These are phyloP conservation scores for Septoria linicola DNA, from an alignment of 2,329 filamentous ascomycete species.

Conservation along the genomic window DNA sequence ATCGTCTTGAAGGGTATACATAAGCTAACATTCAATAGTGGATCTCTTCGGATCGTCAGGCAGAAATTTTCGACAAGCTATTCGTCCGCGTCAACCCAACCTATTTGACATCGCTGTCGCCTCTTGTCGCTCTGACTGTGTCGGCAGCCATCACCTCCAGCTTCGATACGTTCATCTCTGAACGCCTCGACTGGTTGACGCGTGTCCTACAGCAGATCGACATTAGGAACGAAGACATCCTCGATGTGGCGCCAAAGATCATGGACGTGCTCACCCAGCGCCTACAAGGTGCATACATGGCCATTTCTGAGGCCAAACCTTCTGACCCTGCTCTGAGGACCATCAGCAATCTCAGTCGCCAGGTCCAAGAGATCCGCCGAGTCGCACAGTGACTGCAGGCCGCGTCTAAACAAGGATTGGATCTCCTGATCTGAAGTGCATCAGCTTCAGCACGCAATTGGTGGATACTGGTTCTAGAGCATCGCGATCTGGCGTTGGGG, in stretches of 20 bases:
- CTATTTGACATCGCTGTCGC: slow-evolving; percentile 56
- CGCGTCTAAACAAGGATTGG: slow-evolving; percentile 16
- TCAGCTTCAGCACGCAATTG: not conserved
- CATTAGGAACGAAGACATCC: slow-evolving; percentile 47
- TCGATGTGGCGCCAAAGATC: slow-evolving; percentile 57
- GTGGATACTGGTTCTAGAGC: not conserved
- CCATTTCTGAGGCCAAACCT: slow-evolving; percentile 53
- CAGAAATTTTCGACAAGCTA: slow-evolving; percentile 61
- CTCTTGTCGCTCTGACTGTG: slow-evolving; percentile 60
- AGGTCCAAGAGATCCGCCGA: slow-evolving; percentile 31
- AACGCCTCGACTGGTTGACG: slow-evolving; percentile 60
- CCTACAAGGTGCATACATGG: slow-evolving; percentile 57
- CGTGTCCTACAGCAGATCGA: slow-evolving; percentile 56
- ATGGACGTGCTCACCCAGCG: slow-evolving; percentile 60
- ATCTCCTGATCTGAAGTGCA: slow-evolving; percentile 3
- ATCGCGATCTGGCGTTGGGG: not conserved
- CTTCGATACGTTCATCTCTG: slow-evolving; percentile 52
- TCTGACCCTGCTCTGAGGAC: slow-evolving; percentile 46
- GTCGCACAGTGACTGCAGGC: slow-evolving; percentile 24
- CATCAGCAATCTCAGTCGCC: slow-evolving; percentile 33
- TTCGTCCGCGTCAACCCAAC: slow-evolving; percentile 58
- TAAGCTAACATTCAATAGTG: slow-evolving; percentile 42
- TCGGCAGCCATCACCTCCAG: slow-evolving; percentile 61
- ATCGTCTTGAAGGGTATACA: slow-evolving; percentile 35
- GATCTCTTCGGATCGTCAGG: slow-evolving; percentile 61